A percentile compares a stretch with the other conserved stretches of the same genome.
Evolutionary conservation across 2,329 filamentous ascomycete genomes (phyloP).

Genomic region (Neonectria faginata): DNA sequence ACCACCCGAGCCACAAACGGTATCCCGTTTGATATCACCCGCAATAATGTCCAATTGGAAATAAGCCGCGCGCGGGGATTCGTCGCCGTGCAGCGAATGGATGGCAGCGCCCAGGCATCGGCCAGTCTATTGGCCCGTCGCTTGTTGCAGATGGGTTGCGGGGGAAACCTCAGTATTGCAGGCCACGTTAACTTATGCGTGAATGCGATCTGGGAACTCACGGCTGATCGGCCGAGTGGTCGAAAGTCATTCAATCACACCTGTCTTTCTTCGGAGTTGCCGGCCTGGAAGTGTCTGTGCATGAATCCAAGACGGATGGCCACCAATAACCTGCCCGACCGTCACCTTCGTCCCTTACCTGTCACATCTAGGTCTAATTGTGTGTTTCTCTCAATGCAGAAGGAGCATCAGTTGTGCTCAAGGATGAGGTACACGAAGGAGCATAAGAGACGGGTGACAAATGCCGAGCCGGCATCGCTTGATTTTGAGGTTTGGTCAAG

Average conservation of each 20-base stretch:
- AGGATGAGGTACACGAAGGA: background rate
- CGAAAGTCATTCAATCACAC: slow-evolving; percentile 5
- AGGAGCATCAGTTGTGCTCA: background rate
- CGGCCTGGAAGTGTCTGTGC: slow-evolving; percentile 8
- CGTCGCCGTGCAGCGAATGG: slow-evolving; percentile 36
- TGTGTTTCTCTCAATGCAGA: background rate
- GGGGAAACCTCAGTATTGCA: slow-evolving; percentile 15
- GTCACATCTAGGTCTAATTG: slow-evolving; percentile 1
- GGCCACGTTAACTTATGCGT: slow-evolving; percentile 15
- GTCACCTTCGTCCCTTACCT: background rate
- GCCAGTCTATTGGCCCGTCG: slow-evolving; percentile 18
- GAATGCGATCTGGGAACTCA: slow-evolving; percentile 24
- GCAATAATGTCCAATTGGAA: slow-evolving; percentile 40
- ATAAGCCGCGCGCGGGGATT: slow-evolving; percentile 33
- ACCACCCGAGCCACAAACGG: slow-evolving; percentile 5
- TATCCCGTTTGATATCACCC: slow-evolving; percentile 29
- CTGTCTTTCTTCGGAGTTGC: slow-evolving; percentile 3
- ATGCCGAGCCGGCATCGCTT: background rate
- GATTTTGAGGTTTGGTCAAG: background rate
- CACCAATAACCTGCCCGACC: background rate
- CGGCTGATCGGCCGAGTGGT: slow-evolving; percentile 26
- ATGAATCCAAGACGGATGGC: slow-evolving; percentile 8
- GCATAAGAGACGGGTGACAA: background rate
- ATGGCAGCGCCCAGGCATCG: slow-evolving; percentile 27
- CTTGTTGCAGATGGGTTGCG: slow-evolving; percentile 22